These are phyloP conservation scores for Xenoacremonium recifei DNA, from an alignment of 2,329 filamentous ascomycete species.

Conservation along the genomic window DNA sequence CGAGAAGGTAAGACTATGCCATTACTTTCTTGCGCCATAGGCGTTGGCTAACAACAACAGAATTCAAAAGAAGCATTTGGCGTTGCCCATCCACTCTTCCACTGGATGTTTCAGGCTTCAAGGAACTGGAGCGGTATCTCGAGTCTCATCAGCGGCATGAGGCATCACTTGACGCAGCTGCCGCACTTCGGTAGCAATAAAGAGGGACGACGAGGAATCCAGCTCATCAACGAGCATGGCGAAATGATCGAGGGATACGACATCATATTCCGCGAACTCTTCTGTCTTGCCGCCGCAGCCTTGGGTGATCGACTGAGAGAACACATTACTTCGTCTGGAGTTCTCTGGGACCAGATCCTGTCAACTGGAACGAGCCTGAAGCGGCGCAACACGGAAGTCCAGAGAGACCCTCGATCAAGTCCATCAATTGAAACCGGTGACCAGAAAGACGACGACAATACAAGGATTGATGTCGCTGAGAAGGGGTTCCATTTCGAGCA, in stretches of 20 bases:
- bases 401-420: constrained; percentile 15
- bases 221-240: constrained; percentile 51
- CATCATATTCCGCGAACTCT: constrained; percentile 75
- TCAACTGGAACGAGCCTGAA: constrained; percentile 52
- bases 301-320: constrained; percentile 67
- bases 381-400: constrained; percentile 14
- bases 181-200: constrained; percentile 26
- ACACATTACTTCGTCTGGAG: constrained; percentile 61
- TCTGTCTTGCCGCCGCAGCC: constrained; percentile 75
- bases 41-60: constrained; percentile 19
- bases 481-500: constrained; percentile 33
- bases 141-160: constrained; percentile 70
- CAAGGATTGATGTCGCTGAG: constrained; percentile 37
- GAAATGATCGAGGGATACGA: constrained; percentile 69
- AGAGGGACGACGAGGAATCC: constrained; percentile 30
- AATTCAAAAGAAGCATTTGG: constrained; percentile 70
- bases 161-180: constrained; percentile 61
- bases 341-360: constrained; percentile 74
- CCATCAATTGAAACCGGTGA: constrained; percentile 10
- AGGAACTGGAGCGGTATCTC: constrained; percentile 72
- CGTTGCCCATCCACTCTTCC: constrained; percentile 74
- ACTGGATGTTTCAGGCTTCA: constrained; percentile 83
- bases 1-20: constrained; percentile 49
- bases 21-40: neutral
- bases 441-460: constrained; percentile 15